Base-by-base conservation (phyloP, 306 rosid genomes). In the Sicyos baderoa region DNA sequence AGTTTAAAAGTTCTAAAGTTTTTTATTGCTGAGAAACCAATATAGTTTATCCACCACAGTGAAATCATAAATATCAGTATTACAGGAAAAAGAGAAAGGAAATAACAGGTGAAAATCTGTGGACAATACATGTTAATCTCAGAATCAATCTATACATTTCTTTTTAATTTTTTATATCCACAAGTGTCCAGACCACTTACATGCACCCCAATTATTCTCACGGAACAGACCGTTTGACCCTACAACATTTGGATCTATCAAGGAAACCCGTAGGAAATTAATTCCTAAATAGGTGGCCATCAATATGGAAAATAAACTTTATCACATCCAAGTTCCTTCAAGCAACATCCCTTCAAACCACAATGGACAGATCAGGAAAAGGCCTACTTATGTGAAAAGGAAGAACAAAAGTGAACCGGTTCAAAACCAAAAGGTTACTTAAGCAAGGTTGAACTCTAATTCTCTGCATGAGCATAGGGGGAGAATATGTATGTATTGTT, bases 241-340 rank as follows among this genome's bases (percentile, higher is more conserved):
- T 32, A 17, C 0, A 29, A 59, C 15, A 27, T 40, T 58, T 15
- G 32, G 9, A 27, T 40, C 8, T 7, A 1, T 17, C 10, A 19
- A 0, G 19, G 6, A 17, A 18, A 54, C 23, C 10, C 0, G 8
- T 18, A 18, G 9, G 9, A 17, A 57, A 54, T 54, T 54, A 40
- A 7, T 40, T 40, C 45, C 45, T 7, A 40, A 8, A 12, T 40
- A 40, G 12, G 45, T 40, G 11, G 45, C 44, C 48, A 35, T 13
- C 45, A 5, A 5, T 18, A 6, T 59, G 10, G 40, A 29, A 60
- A n/a, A 32, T 60, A 29, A 35, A 60, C 44, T 7, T 60, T 14
- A 60, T 32, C 48, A 60, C 40, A 35, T 62, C n/a, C 68, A 37
- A 17, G 27, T 37, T 18, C 27, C 68, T 22, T 62, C 50, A 62